phyloP scores from a whole-genome alignment of 352 stramenopile species.

The Phytophthora ohioensis region DNA sequence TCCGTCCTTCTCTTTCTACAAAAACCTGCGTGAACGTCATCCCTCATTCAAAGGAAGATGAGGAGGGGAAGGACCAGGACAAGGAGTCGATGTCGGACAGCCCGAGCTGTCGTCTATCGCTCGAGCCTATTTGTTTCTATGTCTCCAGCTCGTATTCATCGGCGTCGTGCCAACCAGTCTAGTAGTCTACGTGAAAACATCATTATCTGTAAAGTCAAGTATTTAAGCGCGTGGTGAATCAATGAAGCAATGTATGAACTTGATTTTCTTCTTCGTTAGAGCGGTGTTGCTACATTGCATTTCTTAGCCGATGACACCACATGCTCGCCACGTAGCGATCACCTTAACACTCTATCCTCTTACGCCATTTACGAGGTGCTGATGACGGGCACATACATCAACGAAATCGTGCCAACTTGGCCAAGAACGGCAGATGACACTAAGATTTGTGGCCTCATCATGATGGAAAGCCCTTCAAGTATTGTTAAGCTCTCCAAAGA shows the following conservation, averaged over 20 bases:
- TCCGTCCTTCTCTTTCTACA: constrained; percentile 36
- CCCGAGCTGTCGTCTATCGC: constrained; percentile 23
- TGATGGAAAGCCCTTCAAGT: constrained; percentile 33
- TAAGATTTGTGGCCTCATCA: constrained; percentile 16
- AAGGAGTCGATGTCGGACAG: constrained; percentile 12
- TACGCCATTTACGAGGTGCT: constrained; percentile 2
- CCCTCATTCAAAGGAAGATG: constrained; percentile 49
- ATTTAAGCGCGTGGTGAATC: constrained; percentile 32
- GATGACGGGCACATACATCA: constrained; percentile 16
- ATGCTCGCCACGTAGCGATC: not conserved
- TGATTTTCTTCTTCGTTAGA: not conserved
- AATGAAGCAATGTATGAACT: constrained; percentile 28
- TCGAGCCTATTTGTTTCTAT: constrained; percentile 40
- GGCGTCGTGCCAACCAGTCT: constrained; percentile 36
- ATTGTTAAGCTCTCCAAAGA: constrained; percentile 17
- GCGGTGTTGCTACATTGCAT: no score
- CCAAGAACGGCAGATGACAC: constrained; percentile 10
- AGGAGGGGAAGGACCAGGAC: constrained; percentile 38
- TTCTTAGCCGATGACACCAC: not conserved
- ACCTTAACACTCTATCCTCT: constrained; percentile 9
- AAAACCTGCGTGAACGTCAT: constrained; percentile 25
- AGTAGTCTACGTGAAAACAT: constrained; percentile 27
- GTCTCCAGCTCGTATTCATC: constrained; percentile 38
- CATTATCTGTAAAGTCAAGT: constrained; percentile 35
- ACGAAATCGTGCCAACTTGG: not conserved